A percentile compares a stretch with the other conserved stretches of the same genome.
Evolutionary conservation across 1,284 basidiomycete species (phyloP).

Genomic region (Leucoagaricus sp.): DNA sequence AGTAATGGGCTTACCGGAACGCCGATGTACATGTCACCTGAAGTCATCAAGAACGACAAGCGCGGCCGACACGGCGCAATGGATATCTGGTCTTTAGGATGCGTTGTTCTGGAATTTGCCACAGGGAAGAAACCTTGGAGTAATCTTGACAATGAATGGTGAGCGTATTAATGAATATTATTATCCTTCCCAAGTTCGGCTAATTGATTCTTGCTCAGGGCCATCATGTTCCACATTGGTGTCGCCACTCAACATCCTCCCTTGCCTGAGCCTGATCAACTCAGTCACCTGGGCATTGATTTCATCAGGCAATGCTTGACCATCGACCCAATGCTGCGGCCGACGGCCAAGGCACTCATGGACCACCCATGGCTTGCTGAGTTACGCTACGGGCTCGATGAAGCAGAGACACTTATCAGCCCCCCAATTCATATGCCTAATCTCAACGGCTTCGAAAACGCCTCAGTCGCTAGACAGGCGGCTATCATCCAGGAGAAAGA

Average conservation of each 20-base stretch:
- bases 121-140: constrained; percentile 98
- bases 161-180: constrained; percentile 26
- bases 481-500: constrained; percentile 62
- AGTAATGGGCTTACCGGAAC: constrained; percentile 95
- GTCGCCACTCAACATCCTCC: constrained; percentile 97
- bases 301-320: constrained; percentile 94
- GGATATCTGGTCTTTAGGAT: constrained; percentile 98
- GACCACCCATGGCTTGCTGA: constrained; percentile 91
- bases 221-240: constrained; percentile 99
- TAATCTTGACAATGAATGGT: constrained; percentile 99
- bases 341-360: constrained; percentile 85
- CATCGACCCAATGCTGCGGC: constrained; percentile 85
- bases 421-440: constrained; percentile 47
- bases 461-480: constrained; percentile 56
- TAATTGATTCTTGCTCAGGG: constrained; percentile 51
- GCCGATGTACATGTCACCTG: constrained; percentile 99
- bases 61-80: constrained; percentile 92
- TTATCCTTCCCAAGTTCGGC: constrained; percentile 11
- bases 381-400: constrained; percentile 70
- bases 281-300: constrained; percentile 88
- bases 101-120: constrained; percentile 94
- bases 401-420: constrained; percentile 56
- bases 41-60: constrained; percentile 93
- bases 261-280: constrained; percentile 88
- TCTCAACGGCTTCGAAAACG: constrained; percentile 50